Evolutionary conservation across 2,329 filamentous ascomycete genomes (phyloP).

Genomic region (Onygena corvina): DNA sequence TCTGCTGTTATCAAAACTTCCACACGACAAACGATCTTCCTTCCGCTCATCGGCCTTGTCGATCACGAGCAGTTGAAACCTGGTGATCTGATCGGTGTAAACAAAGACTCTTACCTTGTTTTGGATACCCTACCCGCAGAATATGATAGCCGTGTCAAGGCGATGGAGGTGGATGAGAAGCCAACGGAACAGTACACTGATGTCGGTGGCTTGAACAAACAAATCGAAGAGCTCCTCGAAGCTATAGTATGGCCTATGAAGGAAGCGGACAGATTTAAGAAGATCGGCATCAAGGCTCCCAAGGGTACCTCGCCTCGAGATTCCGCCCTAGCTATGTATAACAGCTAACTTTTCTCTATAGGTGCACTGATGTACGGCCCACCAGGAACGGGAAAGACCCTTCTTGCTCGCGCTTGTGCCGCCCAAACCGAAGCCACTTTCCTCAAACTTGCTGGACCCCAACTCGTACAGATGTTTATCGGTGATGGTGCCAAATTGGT

Average conservation of each 20-base stretch:
- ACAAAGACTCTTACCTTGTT: slow-evolving; percentile 97
- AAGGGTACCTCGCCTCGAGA: slow-evolving; percentile 76
- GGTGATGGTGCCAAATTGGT: slow-evolving; percentile 97
- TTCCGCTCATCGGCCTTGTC: slow-evolving; percentile 91
- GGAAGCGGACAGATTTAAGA: slow-evolving; percentile 97
- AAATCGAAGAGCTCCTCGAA: slow-evolving; percentile 97
- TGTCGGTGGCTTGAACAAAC: slow-evolving; percentile 93
- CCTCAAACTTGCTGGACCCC: slow-evolving; percentile 92
- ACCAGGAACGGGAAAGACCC: slow-evolving; percentile 39
- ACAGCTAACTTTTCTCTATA: slow-evolving; percentile 28
- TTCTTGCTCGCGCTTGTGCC: slow-evolving; percentile 82
- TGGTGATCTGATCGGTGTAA: slow-evolving; percentile 91
- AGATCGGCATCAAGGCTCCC: slow-evolving; percentile 98
- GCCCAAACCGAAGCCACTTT: slow-evolving; percentile 98
- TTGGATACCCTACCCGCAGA: slow-evolving; percentile 93
- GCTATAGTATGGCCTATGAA: slow-evolving; percentile 99
- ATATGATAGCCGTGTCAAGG: slow-evolving; percentile 97
- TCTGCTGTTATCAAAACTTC: slow-evolving; percentile 99
- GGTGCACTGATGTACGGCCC: slow-evolving; percentile 93
- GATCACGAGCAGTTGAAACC: slow-evolving; percentile 93
- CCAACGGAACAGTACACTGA: slow-evolving; percentile 98
- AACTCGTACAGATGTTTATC: slow-evolving; percentile 99
- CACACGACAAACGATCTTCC: slow-evolving; percentile 94
- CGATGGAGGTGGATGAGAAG: slow-evolving; percentile 99
- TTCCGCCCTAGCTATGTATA: slow-evolving; percentile 10